phyloP scores from a whole-genome alignment of 495 filamentous ascomycete species.

The Acidomyces sp. region DNA sequence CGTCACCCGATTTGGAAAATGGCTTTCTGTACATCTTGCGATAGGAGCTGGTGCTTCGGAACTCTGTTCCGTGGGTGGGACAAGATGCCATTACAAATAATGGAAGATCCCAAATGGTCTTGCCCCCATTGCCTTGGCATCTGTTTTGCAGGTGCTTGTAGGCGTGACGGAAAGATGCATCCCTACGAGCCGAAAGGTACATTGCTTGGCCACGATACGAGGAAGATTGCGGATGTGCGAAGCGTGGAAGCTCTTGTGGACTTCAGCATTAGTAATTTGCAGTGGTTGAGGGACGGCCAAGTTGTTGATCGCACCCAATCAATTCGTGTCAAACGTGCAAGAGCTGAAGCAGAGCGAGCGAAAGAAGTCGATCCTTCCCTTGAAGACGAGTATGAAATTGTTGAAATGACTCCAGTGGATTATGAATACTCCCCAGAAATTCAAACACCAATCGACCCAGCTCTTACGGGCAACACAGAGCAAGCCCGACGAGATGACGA shows the following conservation, averaged over 20 bases:
- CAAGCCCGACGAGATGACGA: constrained; percentile 6
- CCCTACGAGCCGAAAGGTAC: constrained; percentile 77
- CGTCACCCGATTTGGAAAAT: constrained; percentile 69
- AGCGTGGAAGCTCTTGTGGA: constrained; percentile 80
- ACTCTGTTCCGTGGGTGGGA: constrained; percentile 81
- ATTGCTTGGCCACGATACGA: constrained; percentile 77
- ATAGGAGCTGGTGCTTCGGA: constrained; percentile 71
- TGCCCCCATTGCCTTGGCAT: constrained; percentile 75
- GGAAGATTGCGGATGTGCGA: constrained; percentile 71
- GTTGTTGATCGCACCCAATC: constrained; percentile 34
- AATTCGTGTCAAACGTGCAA: constrained; percentile 35
- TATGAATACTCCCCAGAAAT: constrained; percentile 23
- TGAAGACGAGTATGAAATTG: constrained; percentile 31
- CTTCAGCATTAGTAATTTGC: constrained; percentile 68
- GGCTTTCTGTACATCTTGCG: constrained; percentile 61
- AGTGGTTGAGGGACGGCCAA: constrained; percentile 52
- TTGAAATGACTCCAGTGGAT: constrained; percentile 18
- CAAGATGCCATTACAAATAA: constrained; percentile 59
- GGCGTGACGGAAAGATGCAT: constrained; percentile 40
- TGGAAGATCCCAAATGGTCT: constrained; percentile 68
- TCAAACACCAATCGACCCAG: constrained; percentile 39
- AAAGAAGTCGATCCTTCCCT: constrained; percentile 33
- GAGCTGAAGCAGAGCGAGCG: constrained; percentile 38
- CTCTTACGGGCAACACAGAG: constrained; percentile 22
- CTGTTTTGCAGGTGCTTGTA: constrained; percentile 74